A percentile compares a stretch with the other conserved stretches of the same genome.
These are phyloP conservation scores for Boeremia exigua DNA, from an alignment of 2,329 filamentous ascomycete genomes.

Conservation along the genomic window DNA sequence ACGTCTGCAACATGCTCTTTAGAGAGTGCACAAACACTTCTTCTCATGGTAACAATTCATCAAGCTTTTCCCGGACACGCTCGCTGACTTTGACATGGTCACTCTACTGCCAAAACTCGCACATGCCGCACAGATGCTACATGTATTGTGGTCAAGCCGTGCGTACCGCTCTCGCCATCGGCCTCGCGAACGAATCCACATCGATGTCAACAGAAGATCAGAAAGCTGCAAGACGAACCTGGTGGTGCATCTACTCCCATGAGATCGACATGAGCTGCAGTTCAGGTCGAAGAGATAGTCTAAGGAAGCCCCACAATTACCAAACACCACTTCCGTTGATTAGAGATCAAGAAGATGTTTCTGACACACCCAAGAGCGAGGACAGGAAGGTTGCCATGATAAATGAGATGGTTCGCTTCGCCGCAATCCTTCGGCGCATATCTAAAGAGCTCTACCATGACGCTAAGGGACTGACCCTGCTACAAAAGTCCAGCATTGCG, in stretches of 20 bases:
- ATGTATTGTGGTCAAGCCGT: conserved; percentile 3
- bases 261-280: conserved; percentile 3
- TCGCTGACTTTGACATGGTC: not conserved
- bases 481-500: not conserved
- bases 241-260: conserved; percentile 1
- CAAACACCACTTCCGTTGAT: not conserved
- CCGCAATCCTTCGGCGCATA: not conserved
- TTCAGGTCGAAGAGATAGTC: not conserved
- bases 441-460: not conserved
- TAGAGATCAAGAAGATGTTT: not conserved
- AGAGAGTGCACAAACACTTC: not conserved
- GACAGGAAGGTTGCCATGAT: not conserved
- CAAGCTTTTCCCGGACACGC: not conserved
- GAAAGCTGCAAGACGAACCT: not conserved
- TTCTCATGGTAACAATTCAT: not conserved
- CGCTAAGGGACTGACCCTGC: not conserved
- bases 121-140: not conserved
- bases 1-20: not conserved
- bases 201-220: not conserved
- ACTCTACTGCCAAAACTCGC: not conserved
- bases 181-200: not conserved
- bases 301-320: not conserved
- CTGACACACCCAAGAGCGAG: not conserved
- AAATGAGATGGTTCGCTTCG: not conserved
- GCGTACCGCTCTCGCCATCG: not conserved